A percentile compares a stretch with the other conserved stretches of the same genome.
phyloP scores from a whole-genome alignment of 495 filamentous ascomycete species.

The Elasticomyces elasticus region DNA sequence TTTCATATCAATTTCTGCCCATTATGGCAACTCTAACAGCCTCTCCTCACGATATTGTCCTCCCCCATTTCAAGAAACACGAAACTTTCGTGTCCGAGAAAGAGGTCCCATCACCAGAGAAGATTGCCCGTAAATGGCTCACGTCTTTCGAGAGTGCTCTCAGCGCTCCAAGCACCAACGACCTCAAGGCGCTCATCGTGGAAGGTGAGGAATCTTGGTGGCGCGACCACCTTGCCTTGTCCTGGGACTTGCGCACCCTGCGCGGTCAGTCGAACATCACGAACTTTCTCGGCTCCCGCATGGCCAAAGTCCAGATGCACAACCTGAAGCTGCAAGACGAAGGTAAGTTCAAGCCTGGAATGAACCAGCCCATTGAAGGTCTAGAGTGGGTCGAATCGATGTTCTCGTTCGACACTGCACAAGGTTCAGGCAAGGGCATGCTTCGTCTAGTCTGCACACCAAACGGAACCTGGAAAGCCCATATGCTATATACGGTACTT shows the following conservation, averaged over 20 bases:
- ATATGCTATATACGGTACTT: slow-evolving; percentile 22
- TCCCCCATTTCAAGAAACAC: neutral
- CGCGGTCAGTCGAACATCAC: slow-evolving; percentile 14
- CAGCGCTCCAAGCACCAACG: slow-evolving; percentile 3
- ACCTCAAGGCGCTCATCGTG: slow-evolving; percentile 10
- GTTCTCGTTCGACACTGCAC: slow-evolving; percentile 22
- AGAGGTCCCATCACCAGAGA: neutral
- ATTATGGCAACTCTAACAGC: neutral
- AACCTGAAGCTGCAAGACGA: neutral
- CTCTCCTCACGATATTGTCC: neutral
- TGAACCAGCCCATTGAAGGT: slow-evolving; percentile 8
- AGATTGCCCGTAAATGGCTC: slow-evolving; percentile 21
- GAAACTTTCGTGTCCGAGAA: neutral
- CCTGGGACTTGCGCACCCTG: slow-evolving; percentile 26
- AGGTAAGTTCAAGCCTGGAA: neutral
- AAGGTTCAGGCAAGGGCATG: slow-evolving; percentile 19
- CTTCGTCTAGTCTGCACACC: slow-evolving; percentile 9
- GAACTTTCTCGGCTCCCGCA: slow-evolving; percentile 8
- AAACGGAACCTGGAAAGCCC: slow-evolving; percentile 22
- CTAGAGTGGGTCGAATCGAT: slow-evolving; percentile 24
- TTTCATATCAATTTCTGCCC: neutral
- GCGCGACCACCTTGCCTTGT: slow-evolving; percentile 25
- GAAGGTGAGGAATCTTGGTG: slow-evolving; percentile 22
- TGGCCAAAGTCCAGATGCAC: neutral
- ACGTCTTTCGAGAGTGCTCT: slow-evolving; percentile 15